Base-by-base conservation (phyloP, 495 filamentous ascomycete genomes). In the Amniculicola lignicola region DNA sequence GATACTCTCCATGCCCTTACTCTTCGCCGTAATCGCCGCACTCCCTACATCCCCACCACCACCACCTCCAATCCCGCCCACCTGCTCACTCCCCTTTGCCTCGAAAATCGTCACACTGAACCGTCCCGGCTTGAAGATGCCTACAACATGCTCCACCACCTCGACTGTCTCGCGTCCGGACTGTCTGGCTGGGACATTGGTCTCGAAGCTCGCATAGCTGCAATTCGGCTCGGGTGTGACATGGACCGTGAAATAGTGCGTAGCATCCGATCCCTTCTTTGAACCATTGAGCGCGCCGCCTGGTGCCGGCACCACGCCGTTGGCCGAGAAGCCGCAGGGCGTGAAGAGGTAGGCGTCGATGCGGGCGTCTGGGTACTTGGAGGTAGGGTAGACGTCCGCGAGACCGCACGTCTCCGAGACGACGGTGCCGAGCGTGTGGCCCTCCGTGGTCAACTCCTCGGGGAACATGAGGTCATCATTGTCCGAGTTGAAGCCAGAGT, bases 201-300 rank as follows among this genome's bases (percentile, higher is more conserved):
- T 96, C 77, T 99, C 94, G 66, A 99, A 99, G 3, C 90, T 96
- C 14, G 94, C 94, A 66, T 95, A 99, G n/a, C 90, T 95, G 77
- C 92, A 99, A 65, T 94, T 82, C 27, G 93, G 87, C 77, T 99
- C 94, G 0, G 94, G 94, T 0, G 94, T 99, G 54, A 99, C 94
- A 69, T 99, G 94, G 37, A 99, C 94, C 1, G 92, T 99, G 77
- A 96, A 99, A 72, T 99, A 99, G 73, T 97, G 89, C 15, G 86
- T 89, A 31, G 77, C 80, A 25, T 62, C 51, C 21, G 57, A 59
- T 9, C 49, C 56, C 19, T 61, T 57, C 23, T 73, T 75, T 31
- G 72, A 74, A 51, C 78, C 78, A 15, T 77, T 73, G 19, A 39
- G 48, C 18, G 47, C 51, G 18, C 54, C 55, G 22, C 79, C 73